These are phyloP conservation scores for Ziziphus jujuba DNA, from an alignment of 306 rosid species.

Conservation along the genomic window DNA sequence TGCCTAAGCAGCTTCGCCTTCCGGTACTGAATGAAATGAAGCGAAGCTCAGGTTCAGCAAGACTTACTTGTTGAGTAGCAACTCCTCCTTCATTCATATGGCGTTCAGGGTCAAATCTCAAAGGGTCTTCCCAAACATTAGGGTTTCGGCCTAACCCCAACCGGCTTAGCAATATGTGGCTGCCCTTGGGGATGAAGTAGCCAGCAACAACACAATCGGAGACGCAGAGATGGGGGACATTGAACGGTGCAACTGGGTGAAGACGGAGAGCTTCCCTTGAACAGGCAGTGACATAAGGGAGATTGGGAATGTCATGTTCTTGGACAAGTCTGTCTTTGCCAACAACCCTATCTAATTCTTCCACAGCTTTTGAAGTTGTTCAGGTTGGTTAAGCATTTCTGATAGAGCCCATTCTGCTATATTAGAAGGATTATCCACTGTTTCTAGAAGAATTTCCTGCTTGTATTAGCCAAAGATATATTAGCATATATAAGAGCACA, in stretches of 20 bases:
- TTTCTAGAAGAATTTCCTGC: too few species aligned
- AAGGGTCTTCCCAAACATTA: conserved; percentile 34
- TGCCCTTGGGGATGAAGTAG: conserved; percentile 46
- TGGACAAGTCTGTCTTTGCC: too few species aligned
- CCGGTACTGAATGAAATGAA: too few species aligned
- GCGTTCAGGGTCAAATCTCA: conserved; percentile 35
- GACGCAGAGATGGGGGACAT: conserved; percentile 36
- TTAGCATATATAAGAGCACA: too few species aligned
- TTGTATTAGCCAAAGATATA: too few species aligned
- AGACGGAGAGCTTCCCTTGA: conserved; percentile 43
- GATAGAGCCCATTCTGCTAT: too few species aligned
- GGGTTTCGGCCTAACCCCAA: conserved; percentile 33
- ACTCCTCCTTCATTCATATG: conserved; percentile 11
- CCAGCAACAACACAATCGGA: conserved; percentile 23
- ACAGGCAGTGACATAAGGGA: conserved; percentile 39
- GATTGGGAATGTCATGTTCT: too few species aligned
- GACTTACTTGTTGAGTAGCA: background rate
- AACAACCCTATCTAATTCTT: too few species aligned
- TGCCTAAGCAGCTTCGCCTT: too few species aligned
- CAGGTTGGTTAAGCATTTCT: too few species aligned
- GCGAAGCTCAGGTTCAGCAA: conserved; percentile 26
- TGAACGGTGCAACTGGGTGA: conserved; percentile 45
- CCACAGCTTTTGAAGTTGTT: too few species aligned
- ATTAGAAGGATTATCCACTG: too few species aligned
- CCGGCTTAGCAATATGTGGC: conserved; percentile 43